Conservation (phyloP, 805 yeast species). For the Metschnikowia reukaufii region DNA sequence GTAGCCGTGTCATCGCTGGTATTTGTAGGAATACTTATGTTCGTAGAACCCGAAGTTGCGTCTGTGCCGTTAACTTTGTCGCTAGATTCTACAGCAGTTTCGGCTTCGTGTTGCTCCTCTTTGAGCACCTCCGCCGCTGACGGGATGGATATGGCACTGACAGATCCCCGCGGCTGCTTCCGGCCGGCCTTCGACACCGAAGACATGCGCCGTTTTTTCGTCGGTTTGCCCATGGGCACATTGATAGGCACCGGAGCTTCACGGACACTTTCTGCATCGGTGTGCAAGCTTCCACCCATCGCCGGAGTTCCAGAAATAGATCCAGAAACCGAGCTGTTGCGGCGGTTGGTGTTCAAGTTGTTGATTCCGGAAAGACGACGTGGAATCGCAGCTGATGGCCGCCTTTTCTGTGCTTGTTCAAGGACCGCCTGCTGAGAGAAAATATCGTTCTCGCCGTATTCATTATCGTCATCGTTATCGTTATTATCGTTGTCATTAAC, state of each 20-base stretch:
- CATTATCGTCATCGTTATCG: conserved; percentile 21
- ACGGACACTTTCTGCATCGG: conserved; percentile 14
- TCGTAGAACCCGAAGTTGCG: too few relatives aligned
- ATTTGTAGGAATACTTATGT: conserved; percentile 6
- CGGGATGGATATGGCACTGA: conserved; percentile 13
- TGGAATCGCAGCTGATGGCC: conserved; percentile 31
- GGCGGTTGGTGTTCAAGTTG: conserved; percentile 22
- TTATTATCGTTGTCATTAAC: conserved; percentile 17
- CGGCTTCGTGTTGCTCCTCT: conserved; percentile 7
- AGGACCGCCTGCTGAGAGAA: conserved; percentile 29
- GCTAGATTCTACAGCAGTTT: too few relatives aligned
- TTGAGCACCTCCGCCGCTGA: conserved; percentile 1
- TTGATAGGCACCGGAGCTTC: conserved; percentile 36
- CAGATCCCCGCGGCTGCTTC: conserved; percentile 9
- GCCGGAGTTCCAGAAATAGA: too few relatives aligned
- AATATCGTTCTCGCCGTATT: conserved; percentile 29
- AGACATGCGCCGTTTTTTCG: conserved; percentile 26
- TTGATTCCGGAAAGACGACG: conserved; percentile 40
- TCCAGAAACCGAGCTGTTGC: conserved; percentile 25
- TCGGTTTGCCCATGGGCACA: conserved; percentile 35
- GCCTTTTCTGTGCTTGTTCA: conserved; percentile 26
- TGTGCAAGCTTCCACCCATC: too few relatives aligned
- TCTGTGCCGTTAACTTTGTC: too few relatives aligned
- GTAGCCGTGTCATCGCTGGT: not conserved
- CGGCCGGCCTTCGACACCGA: conserved; percentile 2